Conservation (phyloP, 306 rosid genomes). For the Lupinus albus region DNA sequence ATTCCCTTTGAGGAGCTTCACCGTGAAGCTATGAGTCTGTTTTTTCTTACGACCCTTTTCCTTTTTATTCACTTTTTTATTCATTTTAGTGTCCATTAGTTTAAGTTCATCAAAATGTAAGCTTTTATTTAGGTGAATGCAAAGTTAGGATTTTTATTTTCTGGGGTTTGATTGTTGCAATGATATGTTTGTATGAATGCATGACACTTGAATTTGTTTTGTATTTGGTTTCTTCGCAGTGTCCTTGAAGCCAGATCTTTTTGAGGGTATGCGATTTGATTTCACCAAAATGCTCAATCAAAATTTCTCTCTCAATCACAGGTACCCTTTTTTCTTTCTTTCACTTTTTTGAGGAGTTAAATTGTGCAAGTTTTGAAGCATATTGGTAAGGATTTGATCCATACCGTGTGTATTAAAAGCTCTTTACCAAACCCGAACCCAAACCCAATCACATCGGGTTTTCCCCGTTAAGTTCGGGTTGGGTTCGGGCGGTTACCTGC, state of each 20-base stretch:
- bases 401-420: no score
- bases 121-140: not conserved
- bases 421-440: no score
- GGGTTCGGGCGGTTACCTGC: no score
- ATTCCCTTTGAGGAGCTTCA: slow-evolving; percentile 93
- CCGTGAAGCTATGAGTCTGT: slow-evolving; percentile 94
- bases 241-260: slow-evolving; percentile 96
- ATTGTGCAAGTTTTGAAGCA: not conserved
- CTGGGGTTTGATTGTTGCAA: not conserved
- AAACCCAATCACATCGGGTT: no score
- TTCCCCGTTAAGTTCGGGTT: no score
- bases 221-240: slow-evolving; percentile 47
- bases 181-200: not conserved
- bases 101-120: not conserved
- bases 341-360: not conserved
- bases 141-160: not conserved
- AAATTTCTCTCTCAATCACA: slow-evolving; percentile 91
- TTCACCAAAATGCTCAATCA: slow-evolving; percentile 90
- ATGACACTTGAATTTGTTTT: slow-evolving; percentile 8
- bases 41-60: not conserved
- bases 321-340: slow-evolving; percentile 46
- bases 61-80: not conserved
- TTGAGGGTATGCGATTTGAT: slow-evolving; percentile 95
- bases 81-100: not conserved
- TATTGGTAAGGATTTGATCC: no score